Conservation (phyloP, 2,329 filamentous ascomycete genomes). For the Ceratocystis cacaofunesta region DNA sequence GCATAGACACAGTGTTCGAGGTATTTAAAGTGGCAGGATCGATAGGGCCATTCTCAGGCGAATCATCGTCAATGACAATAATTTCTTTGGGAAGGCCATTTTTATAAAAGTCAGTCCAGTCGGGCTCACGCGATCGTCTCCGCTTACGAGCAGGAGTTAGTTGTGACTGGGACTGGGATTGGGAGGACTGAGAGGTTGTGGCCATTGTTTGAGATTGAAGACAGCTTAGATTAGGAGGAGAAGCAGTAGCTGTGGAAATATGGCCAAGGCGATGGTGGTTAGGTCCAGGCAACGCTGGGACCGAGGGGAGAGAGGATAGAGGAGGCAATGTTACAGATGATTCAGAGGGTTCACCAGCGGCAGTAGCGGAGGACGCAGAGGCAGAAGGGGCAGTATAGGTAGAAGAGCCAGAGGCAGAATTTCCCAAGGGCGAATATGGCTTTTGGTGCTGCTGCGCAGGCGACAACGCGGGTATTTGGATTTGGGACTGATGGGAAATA, state of each 20-base stretch:
- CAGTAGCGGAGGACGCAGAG: constrained; percentile 22
- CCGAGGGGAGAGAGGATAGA: constrained; percentile 20
- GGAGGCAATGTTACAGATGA: constrained; percentile 25
- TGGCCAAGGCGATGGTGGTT: constrained; percentile 12
- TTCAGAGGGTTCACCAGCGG: no score
- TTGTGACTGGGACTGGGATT: constrained; percentile 17
- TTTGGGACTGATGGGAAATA: constrained; percentile 36
- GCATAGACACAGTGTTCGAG: constrained; percentile 12
- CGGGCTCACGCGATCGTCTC: constrained; percentile 47
- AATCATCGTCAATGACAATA: constrained; percentile 64
- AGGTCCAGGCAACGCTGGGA: constrained; percentile 10
- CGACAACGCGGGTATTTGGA: constrained; percentile 11
- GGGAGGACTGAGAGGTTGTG: constrained; percentile 19
- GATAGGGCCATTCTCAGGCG: constrained; percentile 39
- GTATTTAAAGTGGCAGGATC: constrained; percentile 20
- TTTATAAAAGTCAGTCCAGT: constrained; percentile 70
- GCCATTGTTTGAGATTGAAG: constrained; percentile 12
- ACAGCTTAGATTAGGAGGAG: constrained; percentile 12
- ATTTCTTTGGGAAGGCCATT: constrained; percentile 74
- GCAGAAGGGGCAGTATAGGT: constrained; percentile 22
- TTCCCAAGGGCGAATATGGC: constrained; percentile 10
- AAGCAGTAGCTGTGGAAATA: constrained; percentile 4
- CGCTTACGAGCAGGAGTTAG: constrained; percentile 29
- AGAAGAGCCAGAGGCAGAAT: not conserved
- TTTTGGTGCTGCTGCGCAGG: constrained; percentile 19